Conservation (phyloP, 306 rosid species). For the Vachellia collinsii region DNA sequence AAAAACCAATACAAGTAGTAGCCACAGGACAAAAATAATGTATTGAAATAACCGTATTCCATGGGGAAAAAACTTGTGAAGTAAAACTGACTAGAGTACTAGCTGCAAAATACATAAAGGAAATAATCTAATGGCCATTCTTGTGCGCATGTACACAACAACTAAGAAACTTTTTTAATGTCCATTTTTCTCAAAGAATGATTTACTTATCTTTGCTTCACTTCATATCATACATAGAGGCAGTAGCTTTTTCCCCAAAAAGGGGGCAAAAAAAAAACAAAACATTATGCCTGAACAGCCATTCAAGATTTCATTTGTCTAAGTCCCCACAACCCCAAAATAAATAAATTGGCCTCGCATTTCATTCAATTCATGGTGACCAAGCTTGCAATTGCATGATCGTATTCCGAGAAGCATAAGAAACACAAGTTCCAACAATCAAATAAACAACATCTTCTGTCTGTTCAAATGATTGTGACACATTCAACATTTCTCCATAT, state of each 20-base stretch:
- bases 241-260: not conserved
- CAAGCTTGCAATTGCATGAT: not conserved
- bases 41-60: not conserved
- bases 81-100: not conserved
- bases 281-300: not conserved
- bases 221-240: not conserved
- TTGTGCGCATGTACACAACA: not conserved
- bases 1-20: not conserved
- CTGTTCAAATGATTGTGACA: not conserved
- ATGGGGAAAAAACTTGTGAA: not conserved
- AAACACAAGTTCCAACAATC: not conserved
- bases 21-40: not conserved
- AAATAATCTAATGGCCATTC: not conserved
- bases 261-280: not conserved
- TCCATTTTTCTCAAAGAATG: not conserved
- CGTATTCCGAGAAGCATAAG: not conserved
- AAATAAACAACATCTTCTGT: not conserved
- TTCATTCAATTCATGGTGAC: not conserved
- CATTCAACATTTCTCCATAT: conserved; percentile 2
- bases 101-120: not conserved
- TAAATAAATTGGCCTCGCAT: not conserved
- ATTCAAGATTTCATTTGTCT: not conserved
- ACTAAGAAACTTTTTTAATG: not conserved
- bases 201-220: not conserved
- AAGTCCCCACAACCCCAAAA: not conserved